These are phyloP conservation scores for Rugonectria rugulosa DNA, from an alignment of 2,329 filamentous ascomycete genomes.

Conservation along the genomic window DNA sequence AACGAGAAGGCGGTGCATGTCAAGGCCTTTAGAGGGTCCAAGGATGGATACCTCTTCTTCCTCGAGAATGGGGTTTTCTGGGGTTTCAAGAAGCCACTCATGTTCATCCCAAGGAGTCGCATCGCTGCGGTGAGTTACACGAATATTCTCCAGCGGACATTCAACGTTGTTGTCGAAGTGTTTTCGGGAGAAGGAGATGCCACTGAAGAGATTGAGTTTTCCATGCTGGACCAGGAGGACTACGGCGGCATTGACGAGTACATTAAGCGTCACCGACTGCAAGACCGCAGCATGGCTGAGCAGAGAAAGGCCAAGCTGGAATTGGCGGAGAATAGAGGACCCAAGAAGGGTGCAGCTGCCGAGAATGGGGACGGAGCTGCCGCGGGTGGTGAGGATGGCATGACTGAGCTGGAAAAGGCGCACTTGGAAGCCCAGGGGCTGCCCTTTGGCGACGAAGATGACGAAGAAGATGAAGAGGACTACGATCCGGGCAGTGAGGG, in stretches of 20 bases:
- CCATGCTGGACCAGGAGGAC: constrained; percentile 75
- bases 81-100: constrained; percentile 74
- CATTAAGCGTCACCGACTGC: constrained; percentile 65
- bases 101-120: constrained; percentile 68
- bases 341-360: constrained; percentile 54
- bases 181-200: constrained; percentile 56
- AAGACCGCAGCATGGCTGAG: constrained; percentile 74
- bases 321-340: constrained; percentile 64
- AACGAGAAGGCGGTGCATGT: constrained; percentile 71
- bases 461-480: constrained; percentile 71
- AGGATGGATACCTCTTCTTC: constrained; percentile 74
- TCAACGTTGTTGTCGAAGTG: constrained; percentile 71
- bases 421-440: constrained; percentile 60
- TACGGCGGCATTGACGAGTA: constrained; percentile 71
- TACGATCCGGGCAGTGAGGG: constrained; percentile 70
- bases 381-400: constrained; percentile 45
- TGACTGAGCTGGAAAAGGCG: constrained; percentile 59
- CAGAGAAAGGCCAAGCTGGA: constrained; percentile 70
- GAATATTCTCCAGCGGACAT: constrained; percentile 71
- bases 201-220: constrained; percentile 70
- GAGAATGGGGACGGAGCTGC: constrained; percentile 45
- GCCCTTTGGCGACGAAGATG: constrained; percentile 61
- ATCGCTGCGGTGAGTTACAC: constrained; percentile 72
- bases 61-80: constrained; percentile 72
- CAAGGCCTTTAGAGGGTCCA: constrained; percentile 71